Base-by-base conservation (phyloP, 2,329 filamentous ascomycete genomes). In the Sarocladium oryzae region DNA sequence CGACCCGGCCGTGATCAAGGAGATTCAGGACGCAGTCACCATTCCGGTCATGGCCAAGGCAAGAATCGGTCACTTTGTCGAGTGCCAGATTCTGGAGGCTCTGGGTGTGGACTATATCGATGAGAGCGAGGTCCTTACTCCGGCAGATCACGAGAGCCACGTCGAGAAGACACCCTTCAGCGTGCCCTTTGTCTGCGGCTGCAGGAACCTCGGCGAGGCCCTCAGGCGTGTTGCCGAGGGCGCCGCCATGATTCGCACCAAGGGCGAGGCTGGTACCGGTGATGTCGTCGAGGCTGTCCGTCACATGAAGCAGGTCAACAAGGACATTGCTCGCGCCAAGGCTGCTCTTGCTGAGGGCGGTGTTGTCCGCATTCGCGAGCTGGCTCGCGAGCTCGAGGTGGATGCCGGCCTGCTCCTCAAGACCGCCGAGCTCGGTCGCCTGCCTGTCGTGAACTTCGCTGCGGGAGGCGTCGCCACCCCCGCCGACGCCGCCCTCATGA, bases 41-140 rank as follows among this genome's bases (percentile, higher is more conserved):
- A 96, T 97, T 62, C 93, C 93, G 61, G 93, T 99, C 69, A 97
- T 99, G 93, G 93, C 93, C 57, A 99, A 99, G 76, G 92, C 92
- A 21, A 83, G 93, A 66, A 99, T 97, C 66, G 93, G 93, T 33
- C 93, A 99, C 74, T 91, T 96, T 60, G 92, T 96, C 62, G 93
- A 99, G 76, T 96, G 91, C 75, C 92, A 92, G 85, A 95, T 99
- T 72, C 87, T 99, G 64, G 88, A 97, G 78, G 84, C 89, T 53
- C 84, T 97, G 51, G 91, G 89, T 55, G 87, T 97, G 61, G 93
- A 99, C 76, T 99, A 96, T 76, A 93, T 99, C 61, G 91, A 99
- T 71, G 93, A 99, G 75, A 91, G 86, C 69, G 93, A 99, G 81
- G 93, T 99, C 51, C 82, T 99, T 50, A 99, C 93, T 4, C 92